Percentiles rank a stretch among this genome's conserved stretches.
Evolutionary conservation across 1,284 basidiomycete species (phyloP).

Genomic region (Rhodotorula glutinis): DNA sequence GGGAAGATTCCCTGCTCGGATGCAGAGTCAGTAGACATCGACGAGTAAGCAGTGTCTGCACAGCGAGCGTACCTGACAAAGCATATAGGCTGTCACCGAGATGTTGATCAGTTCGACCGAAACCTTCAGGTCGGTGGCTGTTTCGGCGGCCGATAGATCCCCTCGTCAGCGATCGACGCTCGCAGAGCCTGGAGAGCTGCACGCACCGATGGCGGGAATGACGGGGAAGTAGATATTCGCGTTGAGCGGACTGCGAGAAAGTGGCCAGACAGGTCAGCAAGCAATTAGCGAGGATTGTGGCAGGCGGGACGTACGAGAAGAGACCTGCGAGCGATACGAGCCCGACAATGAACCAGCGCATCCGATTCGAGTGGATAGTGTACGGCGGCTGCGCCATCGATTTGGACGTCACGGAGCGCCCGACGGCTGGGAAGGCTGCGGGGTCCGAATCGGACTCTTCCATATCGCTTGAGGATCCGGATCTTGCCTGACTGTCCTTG

Average conservation of each 20-base stretch:
- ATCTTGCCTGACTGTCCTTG: neutral
- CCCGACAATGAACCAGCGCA: conserved; percentile 50
- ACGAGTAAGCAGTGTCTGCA: too few species aligned
- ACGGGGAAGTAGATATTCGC: conserved; percentile 66
- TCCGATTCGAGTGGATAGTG: conserved; percentile 11
- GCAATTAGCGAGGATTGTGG: neutral
- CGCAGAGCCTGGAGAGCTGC: too few species aligned
- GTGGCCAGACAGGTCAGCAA: neutral
- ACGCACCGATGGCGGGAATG: conserved; percentile 59
- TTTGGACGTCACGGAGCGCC: neutral
- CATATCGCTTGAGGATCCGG: neutral
- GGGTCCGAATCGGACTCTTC: neutral
- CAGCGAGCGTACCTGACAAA: neutral
- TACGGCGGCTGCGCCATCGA: conserved; percentile 10
- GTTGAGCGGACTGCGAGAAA: neutral
- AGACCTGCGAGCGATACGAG: conserved; percentile 52
- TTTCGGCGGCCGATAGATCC: too few species aligned
- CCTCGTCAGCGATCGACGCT: too few species aligned
- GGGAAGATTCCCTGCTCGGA: conserved; percentile 57
- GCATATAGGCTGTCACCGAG: conserved; percentile 49
- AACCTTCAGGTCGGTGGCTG: conserved; percentile 58
- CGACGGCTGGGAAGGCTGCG: neutral
- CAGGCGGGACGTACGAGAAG: conserved; percentile 23
- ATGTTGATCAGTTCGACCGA: conserved; percentile 67
- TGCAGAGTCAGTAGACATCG: conserved; percentile 43